Evolutionary conservation across 768 basidiomycete species (phyloP), one percentile per base, ranked within the genome.

Genomic region (Aureoboletus auriporus): DNA sequence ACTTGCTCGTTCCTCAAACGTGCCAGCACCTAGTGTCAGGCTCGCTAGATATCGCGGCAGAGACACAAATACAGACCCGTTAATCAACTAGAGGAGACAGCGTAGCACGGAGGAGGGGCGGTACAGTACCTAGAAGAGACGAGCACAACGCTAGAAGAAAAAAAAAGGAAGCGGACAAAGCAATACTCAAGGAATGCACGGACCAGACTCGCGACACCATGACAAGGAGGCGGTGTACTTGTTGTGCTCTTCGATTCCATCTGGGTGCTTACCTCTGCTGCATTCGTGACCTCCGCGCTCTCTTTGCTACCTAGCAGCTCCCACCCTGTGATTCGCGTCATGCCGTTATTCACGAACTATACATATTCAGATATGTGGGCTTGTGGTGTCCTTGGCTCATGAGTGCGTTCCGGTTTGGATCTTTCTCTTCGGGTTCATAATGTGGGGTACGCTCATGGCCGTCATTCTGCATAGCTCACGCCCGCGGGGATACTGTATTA

Each of bases 271-370:
- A n/a, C 75, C 0, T 63, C 75, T 3, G 70, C 89, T 28, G 86
- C 93, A 2, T 69, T 75, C 34, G 71, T 88, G 13, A 71, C 86
- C 0, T 60, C 82, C 0, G 51, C 84, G 16, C 71, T 96, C 16
- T 92, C 89, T 20, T 71, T 93, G 37, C 59, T 97, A 6, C 79
- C 91, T 0, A 89, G 86, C 44, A 90, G 92, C 39, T 93, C 93
- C 78, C 0, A 83, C 87, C 0, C 65, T 89, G 16, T 76, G 82
- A 20, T 75, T 85, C 40, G 83, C 85, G 0, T 77, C 87, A 0
- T 95, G 59, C 89, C 93, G 0, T 86, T 92, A 64, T 94, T 89
- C 66, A 86, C 93, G 0, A 78, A 79, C 50, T 67, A 87, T 23
- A 87, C 91, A 0, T 94, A 94, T 62, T 71, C 67, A 59, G 66